phyloP scores from a whole-genome alignment of 2,329 filamentous ascomycete species.

The Fusarium sp. region DNA sequence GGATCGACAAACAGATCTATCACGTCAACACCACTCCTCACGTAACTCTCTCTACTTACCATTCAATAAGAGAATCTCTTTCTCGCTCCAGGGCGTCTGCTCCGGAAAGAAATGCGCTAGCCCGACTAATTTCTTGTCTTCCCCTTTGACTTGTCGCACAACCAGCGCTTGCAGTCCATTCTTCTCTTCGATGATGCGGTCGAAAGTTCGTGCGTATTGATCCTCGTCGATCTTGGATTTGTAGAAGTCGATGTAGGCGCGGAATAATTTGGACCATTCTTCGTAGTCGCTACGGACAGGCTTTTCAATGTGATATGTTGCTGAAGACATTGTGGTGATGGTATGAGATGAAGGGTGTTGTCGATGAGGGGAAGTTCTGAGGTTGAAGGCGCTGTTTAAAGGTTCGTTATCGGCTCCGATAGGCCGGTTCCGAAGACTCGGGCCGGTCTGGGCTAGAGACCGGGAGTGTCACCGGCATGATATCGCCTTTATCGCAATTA shows the following conservation, averaged over 20 bases:
- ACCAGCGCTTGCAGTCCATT: slow-evolving; percentile 17
- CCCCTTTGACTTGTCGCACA: not conserved
- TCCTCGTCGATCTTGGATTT: slow-evolving; percentile 12
- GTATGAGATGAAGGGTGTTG: accelerated
- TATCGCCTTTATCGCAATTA: not conserved
- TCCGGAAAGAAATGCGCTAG: slow-evolving; percentile 31
- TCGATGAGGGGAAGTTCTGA: too few species aligned
- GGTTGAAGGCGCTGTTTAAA: not conserved
- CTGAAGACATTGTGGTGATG: not conserved
- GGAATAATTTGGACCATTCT: slow-evolving; percentile 19
- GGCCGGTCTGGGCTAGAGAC: not conserved
- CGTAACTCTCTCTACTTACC: not conserved
- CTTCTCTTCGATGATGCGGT: slow-evolving; percentile 18
- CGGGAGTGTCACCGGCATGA: not conserved
- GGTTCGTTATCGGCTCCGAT: not conserved
- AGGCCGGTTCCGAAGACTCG: slow-evolving; percentile 4
- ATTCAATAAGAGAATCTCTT: slow-evolving; percentile 23
- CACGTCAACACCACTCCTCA: not conserved
- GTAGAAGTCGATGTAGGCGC: slow-evolving; percentile 27
- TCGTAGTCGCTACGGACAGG: slow-evolving; percentile 8
- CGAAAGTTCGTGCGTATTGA: slow-evolving; percentile 17
- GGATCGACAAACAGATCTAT: slow-evolving; percentile 22
- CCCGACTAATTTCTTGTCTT: not conserved
- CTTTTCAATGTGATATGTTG: slow-evolving; percentile 7
- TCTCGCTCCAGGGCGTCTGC: slow-evolving; percentile 31